Conservation (phyloP, 176 grass and related monocot species). For the Hordeum marinum region DNA sequence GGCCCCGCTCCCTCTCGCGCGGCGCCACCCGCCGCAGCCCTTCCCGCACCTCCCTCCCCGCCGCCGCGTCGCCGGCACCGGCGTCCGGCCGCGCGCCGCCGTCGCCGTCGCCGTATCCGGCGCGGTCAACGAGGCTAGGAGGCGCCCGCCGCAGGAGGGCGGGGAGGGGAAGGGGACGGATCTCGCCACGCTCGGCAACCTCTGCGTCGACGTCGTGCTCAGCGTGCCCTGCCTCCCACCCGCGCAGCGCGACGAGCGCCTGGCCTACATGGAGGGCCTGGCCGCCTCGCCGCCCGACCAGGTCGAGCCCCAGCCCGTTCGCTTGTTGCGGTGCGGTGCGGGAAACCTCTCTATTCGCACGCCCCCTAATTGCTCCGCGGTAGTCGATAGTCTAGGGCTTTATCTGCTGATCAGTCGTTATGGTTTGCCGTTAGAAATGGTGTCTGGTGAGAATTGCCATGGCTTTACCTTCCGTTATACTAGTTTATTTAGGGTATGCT, state of each 20-base stretch:
- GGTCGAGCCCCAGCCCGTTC: slow-evolving; percentile 25
- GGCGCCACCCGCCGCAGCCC: neutral
- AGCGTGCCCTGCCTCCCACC: slow-evolving; percentile 78
- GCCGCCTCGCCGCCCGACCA: slow-evolving; percentile 78
- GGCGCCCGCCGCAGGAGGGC: neutral
- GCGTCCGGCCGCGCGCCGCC: slow-evolving; percentile 17
- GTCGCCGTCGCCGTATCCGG: slow-evolving; percentile 30
- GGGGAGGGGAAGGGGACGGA: slow-evolving; percentile 43
- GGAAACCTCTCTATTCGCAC: neutral
- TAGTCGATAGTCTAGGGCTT: neutral
- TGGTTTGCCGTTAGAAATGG: neutral
- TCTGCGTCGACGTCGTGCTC: slow-evolving; percentile 88
- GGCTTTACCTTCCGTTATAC: neutral
- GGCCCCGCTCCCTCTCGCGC: slow-evolving; percentile 7
- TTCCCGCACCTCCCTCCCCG: slow-evolving; percentile 5
- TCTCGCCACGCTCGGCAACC: slow-evolving; percentile 84
- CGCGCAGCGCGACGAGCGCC: slow-evolving; percentile 36
- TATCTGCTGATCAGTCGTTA: neutral
- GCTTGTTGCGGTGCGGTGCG: neutral
- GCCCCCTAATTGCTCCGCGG: neutral
- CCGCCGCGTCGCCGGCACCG: neutral
- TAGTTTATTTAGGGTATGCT: neutral
- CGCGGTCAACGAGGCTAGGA: slow-evolving; percentile 35
- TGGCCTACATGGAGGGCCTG: slow-evolving; percentile 78
- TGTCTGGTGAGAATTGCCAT: neutral